phyloP scores from a whole-genome alignment of 768 basidiomycete genomes.

The Porpolomopsis calyptriformis region DNA sequence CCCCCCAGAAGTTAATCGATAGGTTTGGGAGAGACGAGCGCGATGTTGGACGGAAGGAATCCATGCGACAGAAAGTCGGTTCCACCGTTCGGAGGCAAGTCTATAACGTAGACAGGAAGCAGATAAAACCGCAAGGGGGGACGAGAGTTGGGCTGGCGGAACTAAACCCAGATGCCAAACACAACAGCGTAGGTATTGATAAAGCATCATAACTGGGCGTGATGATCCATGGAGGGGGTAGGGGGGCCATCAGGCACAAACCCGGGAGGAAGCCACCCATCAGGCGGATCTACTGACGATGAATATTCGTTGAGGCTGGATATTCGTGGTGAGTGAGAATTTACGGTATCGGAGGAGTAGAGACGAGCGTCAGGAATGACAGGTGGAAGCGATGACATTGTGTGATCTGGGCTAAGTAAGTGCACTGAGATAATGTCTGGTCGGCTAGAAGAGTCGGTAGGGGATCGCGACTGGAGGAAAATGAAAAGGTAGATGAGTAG shows the following conservation, averaged over 20 bases:
- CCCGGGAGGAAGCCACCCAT: background rate
- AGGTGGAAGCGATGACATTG: background rate
- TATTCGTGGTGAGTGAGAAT: background rate
- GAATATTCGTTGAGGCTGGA: background rate
- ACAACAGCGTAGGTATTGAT: too few species aligned
- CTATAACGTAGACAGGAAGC: too few species aligned
- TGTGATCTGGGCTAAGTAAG: background rate
- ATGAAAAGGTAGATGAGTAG: background rate
- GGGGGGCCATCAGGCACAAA: background rate
- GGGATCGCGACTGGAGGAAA: background rate
- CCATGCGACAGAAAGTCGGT: too few species aligned
- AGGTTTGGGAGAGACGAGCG: too few species aligned
- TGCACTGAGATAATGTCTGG: background rate
- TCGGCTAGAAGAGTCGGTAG: background rate
- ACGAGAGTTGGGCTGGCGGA: too few species aligned
- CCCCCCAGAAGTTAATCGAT: too few species aligned
- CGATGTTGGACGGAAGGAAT: too few species aligned
- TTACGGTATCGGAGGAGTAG: background rate
- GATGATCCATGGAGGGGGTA: too few species aligned
- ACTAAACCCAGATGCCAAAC: too few species aligned
- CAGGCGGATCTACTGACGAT: background rate
- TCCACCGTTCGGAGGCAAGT: too few species aligned
- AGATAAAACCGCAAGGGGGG: too few species aligned
- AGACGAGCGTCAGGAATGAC: background rate
- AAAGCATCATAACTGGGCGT: too few species aligned